Evolutionary conservation across 2,329 filamentous ascomycete species (phyloP).

Genomic region (Sphaerostilbella broomeana): DNA sequence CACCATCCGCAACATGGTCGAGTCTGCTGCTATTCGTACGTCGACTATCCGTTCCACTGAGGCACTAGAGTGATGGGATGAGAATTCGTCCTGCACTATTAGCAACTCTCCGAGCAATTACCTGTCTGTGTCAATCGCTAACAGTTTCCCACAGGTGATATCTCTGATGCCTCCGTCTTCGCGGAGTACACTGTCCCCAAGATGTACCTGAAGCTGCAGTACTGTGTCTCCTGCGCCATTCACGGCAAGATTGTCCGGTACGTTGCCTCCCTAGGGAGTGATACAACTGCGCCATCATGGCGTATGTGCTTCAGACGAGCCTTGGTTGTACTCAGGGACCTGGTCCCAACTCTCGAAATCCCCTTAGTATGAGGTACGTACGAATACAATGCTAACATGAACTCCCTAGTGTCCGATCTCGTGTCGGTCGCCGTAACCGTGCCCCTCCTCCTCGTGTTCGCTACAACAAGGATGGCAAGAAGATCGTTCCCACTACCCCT

Average conservation of each 20-base stretch:
- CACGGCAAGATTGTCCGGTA: slow-evolving; percentile 99
- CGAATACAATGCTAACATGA: slow-evolving; percentile 35
- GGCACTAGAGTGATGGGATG: not conserved
- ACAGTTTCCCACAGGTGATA: slow-evolving; percentile 69
- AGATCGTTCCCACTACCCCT: slow-evolving; percentile 72
- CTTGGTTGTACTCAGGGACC: slow-evolving; percentile 48
- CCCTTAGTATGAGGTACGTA: slow-evolving; percentile 24
- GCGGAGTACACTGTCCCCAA: slow-evolving; percentile 99
- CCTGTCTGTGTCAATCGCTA: not conserved
- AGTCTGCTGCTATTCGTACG: slow-evolving; percentile 99
- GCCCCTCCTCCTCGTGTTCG: slow-evolving; percentile 93
- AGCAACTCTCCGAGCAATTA: not conserved
- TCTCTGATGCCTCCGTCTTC: slow-evolving; percentile 99
- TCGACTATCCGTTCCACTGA: slow-evolving; percentile 27
- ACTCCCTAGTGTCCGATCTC: slow-evolving; percentile 78
- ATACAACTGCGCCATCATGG: slow-evolving; percentile 48
- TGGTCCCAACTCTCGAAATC: slow-evolving; percentile 16
- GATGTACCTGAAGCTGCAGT: slow-evolving; percentile 99
- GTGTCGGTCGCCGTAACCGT: slow-evolving; percentile 96
- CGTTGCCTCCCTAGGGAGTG: slow-evolving; percentile 54
- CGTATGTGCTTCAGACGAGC: slow-evolving; percentile 51
- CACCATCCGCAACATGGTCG: slow-evolving; percentile 99
- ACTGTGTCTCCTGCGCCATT: slow-evolving; percentile 99
- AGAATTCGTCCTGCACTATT: not conserved
- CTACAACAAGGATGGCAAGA: slow-evolving; percentile 99